phyloP scores from a whole-genome alignment of 2,329 filamentous ascomycete genomes.

The Blastomyces parvus region DNA sequence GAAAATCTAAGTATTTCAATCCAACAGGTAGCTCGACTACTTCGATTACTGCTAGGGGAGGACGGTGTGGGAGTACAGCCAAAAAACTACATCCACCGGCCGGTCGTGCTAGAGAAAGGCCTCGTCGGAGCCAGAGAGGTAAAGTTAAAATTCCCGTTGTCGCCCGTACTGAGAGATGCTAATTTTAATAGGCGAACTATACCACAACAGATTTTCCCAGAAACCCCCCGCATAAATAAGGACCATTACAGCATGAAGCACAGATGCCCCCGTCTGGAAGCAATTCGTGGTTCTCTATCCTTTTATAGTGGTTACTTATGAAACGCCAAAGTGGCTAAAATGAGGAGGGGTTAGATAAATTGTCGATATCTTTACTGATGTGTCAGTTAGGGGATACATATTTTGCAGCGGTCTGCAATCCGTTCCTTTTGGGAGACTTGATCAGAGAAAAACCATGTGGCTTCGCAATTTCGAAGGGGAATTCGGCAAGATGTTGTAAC shows the following conservation, averaged over 20 bases:
- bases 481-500: neutral
- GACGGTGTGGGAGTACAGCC: conserved; percentile 14
- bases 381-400: neutral
- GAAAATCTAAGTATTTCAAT: conserved; percentile 20
- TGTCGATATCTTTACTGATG: neutral
- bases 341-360: neutral
- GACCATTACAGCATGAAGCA: neutral
- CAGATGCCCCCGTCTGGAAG: neutral
- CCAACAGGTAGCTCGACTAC: conserved; percentile 23
- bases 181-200: conserved; percentile 11
- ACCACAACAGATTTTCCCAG: conserved; percentile 14
- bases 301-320: neutral
- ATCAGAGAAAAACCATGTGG: neutral
- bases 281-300: neutral
- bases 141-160: conserved; percentile 7
- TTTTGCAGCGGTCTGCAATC: conserved; percentile 2
- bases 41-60: conserved; percentile 22
- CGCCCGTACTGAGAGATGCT: neutral
- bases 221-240: neutral
- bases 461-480: neutral
- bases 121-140: conserved; percentile 23
- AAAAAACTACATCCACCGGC: neutral
- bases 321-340: neutral
- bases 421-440: neutral
- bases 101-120: conserved; percentile 1